Conservation (phyloP, 345 rosid species). For the Populus alba region DNA sequence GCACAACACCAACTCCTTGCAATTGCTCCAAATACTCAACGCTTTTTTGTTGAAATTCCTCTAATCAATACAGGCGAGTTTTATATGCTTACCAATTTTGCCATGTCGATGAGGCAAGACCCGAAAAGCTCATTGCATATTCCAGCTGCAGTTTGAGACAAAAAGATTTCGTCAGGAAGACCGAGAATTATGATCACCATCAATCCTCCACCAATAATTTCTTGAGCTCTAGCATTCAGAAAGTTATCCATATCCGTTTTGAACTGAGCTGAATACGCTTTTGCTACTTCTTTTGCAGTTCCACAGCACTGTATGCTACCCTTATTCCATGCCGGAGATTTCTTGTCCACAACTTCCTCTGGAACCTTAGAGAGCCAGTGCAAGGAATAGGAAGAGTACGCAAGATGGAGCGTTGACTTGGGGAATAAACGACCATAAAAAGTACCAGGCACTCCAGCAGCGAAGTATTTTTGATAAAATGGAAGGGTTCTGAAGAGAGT, state of each 20-base stretch:
- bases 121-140: background rate
- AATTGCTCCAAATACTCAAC: too few relatives aligned
- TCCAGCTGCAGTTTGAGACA: background rate
- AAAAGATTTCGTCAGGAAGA: constrained; percentile 17
- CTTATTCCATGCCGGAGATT: constrained; percentile 28
- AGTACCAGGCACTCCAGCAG: constrained; percentile 37
- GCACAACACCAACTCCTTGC: too few relatives aligned
- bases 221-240: constrained; percentile 31
- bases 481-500: constrained; percentile 35
- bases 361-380: constrained; percentile 41
- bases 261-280: constrained; percentile 31
- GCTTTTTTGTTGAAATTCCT: too few relatives aligned
- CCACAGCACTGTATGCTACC: constrained; percentile 16
- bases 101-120: constrained; percentile 14
- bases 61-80: too few relatives aligned
- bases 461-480: constrained; percentile 8
- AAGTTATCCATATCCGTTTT: constrained; percentile 21
- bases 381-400: constrained; percentile 16
- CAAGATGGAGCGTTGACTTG: constrained; percentile 20
- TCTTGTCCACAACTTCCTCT: background rate
- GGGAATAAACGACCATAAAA: constrained; percentile 34
- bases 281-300: constrained; percentile 15
- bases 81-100: constrained; percentile 12
- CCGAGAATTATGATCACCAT: constrained; percentile 11
- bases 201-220: constrained; percentile 31